Conservation (phyloP, 306 rosid species). For the Fragaria ananassa region DNA sequence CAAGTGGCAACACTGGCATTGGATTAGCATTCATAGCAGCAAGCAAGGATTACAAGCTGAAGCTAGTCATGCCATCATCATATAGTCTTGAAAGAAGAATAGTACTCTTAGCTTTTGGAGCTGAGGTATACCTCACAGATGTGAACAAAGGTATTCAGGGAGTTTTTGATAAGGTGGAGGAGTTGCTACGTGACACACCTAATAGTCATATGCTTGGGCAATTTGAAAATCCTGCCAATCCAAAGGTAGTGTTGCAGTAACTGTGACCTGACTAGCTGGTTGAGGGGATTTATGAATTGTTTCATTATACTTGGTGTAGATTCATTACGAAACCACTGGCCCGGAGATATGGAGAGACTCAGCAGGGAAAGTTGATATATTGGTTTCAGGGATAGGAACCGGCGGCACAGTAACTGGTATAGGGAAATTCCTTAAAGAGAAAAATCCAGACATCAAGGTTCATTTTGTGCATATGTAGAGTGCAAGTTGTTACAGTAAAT, state of each 20-base stretch:
- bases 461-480: background rate
- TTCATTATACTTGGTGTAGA: conserved; percentile 32
- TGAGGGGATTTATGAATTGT: background rate
- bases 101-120: conserved; percentile 70
- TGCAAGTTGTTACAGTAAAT: background rate
- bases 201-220: conserved; percentile 49
- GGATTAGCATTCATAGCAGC: conserved; percentile 78
- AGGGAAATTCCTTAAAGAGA: conserved; percentile 74
- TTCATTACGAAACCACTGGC: conserved; percentile 87
- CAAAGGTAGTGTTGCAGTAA: conserved; percentile 36
- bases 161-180: conserved; percentile 49
- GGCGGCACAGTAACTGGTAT: conserved; percentile 72
- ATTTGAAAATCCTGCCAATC: conserved; percentile 69
- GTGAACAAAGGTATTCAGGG: conserved; percentile 55
- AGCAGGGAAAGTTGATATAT: conserved; percentile 56
- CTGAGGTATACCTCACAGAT: conserved; percentile 62
- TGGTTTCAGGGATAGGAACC: conserved; percentile 80
- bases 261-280: conserved; percentile 5
- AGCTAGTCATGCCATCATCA: conserved; percentile 56
- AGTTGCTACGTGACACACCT: conserved; percentile 50
- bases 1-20: conserved; percentile 87
- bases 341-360: conserved; percentile 92
- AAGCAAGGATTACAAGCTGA: conserved; percentile 60
- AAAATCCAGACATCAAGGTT: conserved; percentile 75
- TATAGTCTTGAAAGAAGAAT: conserved; percentile 65